Percentiles rank a stretch among this genome's conserved stretches.
Evolutionary conservation across 192 early-diverging fungal genomes (phyloP).

Genomic region (Pilaira anomala): DNA sequence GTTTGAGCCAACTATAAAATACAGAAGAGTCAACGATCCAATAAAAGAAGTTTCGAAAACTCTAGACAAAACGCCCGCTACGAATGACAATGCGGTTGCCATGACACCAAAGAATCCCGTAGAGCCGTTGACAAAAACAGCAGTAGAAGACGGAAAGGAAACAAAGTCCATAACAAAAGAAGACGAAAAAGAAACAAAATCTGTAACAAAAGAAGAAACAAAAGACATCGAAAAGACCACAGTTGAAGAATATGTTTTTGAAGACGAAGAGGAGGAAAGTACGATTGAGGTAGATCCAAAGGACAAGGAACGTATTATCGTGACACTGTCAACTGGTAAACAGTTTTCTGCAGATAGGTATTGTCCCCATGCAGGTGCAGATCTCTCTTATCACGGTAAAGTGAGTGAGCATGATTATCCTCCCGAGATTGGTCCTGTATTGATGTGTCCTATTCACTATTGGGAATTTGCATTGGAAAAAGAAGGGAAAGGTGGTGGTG

Average conservation of each 20-base stretch:
- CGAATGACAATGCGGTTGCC: not conserved
- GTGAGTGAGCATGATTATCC: conserved; percentile 32
- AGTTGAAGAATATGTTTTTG: conserved; percentile 2
- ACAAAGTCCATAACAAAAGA: not conserved
- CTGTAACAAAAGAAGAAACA: not conserved
- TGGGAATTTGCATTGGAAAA: conserved; percentile 39
- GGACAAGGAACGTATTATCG: conserved; percentile 30
- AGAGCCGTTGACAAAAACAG: not conserved
- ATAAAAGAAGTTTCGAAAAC: conserved; percentile 1
- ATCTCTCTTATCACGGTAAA: conserved; percentile 24
- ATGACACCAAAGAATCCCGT: not conserved
- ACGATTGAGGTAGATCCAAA: conserved; percentile 28
- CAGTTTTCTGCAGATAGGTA: conserved; percentile 36
- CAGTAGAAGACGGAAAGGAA: not conserved
- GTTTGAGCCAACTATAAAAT: too few relatives aligned
- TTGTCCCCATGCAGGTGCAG: conserved; percentile 39
- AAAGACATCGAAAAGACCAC: not conserved
- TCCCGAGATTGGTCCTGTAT: conserved; percentile 36
- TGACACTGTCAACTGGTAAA: conserved; percentile 35
- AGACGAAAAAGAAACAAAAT: not conserved
- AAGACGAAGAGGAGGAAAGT: conserved; percentile 14
- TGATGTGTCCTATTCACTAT: conserved; percentile 37
- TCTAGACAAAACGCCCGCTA: not conserved
- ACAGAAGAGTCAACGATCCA: not conserved
- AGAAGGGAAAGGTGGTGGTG: conserved; percentile 22